Conservation (phyloP, 371 early-diverging fungal species). For the Lichtheimia ornata region DNA sequence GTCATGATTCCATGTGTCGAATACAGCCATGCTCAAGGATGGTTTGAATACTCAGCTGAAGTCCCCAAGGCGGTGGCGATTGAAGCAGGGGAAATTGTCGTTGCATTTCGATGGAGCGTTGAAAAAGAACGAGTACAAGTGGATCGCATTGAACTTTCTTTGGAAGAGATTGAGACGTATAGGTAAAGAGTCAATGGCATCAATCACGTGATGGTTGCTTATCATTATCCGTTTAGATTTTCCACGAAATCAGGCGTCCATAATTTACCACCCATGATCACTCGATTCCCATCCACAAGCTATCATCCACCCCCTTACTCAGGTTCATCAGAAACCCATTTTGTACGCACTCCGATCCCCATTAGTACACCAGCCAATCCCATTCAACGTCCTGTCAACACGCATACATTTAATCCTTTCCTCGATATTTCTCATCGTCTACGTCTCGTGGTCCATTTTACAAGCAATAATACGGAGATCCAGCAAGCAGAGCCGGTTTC, state of each 20-base stretch:
- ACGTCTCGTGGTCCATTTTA: slow-evolving; percentile 37
- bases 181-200: slow-evolving; percentile 23
- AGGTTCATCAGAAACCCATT: slow-evolving; percentile 43
- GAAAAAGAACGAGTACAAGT: slow-evolving; percentile 50
- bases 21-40: slow-evolving; percentile 39
- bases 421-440: slow-evolving; percentile 43
- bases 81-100: slow-evolving; percentile 45
- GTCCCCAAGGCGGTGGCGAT: slow-evolving; percentile 44
- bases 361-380: slow-evolving; percentile 2
- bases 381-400: slow-evolving; percentile 20
- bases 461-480: slow-evolving; percentile 5
- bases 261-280: slow-evolving; percentile 35
- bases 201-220: background rate
- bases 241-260: slow-evolving; percentile 42
- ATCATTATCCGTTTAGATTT: slow-evolving; percentile 21
- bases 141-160: slow-evolving; percentile 30
- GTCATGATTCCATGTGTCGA: slow-evolving; percentile 46
- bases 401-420: slow-evolving; percentile 44
- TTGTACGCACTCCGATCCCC: slow-evolving; percentile 34
- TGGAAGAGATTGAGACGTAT: slow-evolving; percentile 45
- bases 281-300: slow-evolving; percentile 32
- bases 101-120: slow-evolving; percentile 45
- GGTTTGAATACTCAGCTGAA: slow-evolving; percentile 52
- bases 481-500: slow-evolving; percentile 21
- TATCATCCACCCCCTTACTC: slow-evolving; percentile 44